phyloP scores from a whole-genome alignment of 2,329 filamentous ascomycete species.

The Didymella lethalis region DNA sequence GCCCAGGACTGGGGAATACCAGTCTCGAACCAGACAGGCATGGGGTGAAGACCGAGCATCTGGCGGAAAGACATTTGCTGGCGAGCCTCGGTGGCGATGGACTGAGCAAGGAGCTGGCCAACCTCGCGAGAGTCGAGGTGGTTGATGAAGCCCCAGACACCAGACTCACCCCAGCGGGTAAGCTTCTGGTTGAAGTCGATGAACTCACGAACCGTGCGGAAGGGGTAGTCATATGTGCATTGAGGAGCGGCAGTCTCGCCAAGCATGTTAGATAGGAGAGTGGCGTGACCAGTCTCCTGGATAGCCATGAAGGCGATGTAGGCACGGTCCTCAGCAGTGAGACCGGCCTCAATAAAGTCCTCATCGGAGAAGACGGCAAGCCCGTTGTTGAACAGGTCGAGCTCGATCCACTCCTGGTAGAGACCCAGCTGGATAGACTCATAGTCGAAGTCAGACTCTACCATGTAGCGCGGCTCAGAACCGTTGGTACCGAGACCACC shows the following conservation, averaged over 20 bases:
- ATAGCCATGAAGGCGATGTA: conserved; percentile 79
- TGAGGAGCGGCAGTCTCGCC: conserved; percentile 73
- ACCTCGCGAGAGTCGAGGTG: conserved; percentile 80
- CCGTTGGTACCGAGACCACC: conserved; percentile 80
- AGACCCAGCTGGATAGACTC: conserved; percentile 76
- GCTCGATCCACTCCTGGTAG: conserved; percentile 85
- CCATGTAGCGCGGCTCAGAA: conserved; percentile 76
- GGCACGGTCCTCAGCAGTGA: conserved; percentile 73
- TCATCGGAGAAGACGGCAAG: conserved; percentile 72
- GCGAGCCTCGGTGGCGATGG: conserved; percentile 79
- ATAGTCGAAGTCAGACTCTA: conserved; percentile 84
- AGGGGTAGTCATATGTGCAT: conserved; percentile 85
- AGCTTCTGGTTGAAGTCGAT: conserved; percentile 86
- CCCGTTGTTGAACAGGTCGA: conserved; percentile 82
- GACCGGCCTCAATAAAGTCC: conserved; percentile 73
- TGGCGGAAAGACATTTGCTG: conserved; percentile 88
- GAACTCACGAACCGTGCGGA: conserved; percentile 75
- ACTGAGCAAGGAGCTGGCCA: conserved; percentile 75
- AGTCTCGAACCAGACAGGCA: conserved; percentile 82
- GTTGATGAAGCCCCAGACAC: conserved; percentile 81
- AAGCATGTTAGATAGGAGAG: conserved; percentile 78
- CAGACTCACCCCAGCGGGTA: conserved; percentile 81
- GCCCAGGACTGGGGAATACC: conserved; percentile 85
- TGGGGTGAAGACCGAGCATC: conserved; percentile 79
- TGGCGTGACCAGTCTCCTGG: conserved; percentile 81